These are phyloP conservation scores for Tubosaeta sp. DNA, from an alignment of 768 basidiomycete species.

Conservation along the genomic window DNA sequence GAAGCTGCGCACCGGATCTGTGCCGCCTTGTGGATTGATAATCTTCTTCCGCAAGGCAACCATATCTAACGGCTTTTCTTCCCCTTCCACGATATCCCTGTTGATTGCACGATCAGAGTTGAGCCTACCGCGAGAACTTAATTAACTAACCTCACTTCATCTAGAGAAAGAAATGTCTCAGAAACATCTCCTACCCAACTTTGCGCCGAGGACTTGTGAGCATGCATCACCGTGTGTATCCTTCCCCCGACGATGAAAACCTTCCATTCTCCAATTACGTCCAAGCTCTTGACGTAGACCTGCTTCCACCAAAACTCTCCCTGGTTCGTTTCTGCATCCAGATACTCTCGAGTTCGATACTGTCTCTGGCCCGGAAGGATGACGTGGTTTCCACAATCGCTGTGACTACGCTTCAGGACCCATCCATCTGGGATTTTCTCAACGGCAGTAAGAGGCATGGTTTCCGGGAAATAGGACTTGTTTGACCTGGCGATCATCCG, in stretches of 20 bases:
- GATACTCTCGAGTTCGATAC: background rate
- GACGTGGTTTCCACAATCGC: background rate
- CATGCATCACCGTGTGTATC: background rate
- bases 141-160: too few species aligned
- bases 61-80: background rate
- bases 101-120: too few species aligned
- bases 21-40: background rate
- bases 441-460: background rate
- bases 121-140: too few species aligned
- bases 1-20: background rate
- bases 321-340: background rate
- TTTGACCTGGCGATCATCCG: background rate
- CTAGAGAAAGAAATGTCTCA: background rate
- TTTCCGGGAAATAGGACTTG: too few species aligned
- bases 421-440: background rate
- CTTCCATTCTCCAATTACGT: background rate
- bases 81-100: too few species aligned
- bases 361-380: too few species aligned
- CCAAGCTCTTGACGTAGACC: conserved; percentile 1
- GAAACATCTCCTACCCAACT: background rate
- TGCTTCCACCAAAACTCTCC: conserved; percentile 3
- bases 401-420: background rate
- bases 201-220: background rate
- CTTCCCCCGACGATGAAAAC: background rate
- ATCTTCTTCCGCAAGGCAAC: background rate